phyloP scores from a whole-genome alignment of 768 basidiomycete species.

The Tulasnella sp. region DNA sequence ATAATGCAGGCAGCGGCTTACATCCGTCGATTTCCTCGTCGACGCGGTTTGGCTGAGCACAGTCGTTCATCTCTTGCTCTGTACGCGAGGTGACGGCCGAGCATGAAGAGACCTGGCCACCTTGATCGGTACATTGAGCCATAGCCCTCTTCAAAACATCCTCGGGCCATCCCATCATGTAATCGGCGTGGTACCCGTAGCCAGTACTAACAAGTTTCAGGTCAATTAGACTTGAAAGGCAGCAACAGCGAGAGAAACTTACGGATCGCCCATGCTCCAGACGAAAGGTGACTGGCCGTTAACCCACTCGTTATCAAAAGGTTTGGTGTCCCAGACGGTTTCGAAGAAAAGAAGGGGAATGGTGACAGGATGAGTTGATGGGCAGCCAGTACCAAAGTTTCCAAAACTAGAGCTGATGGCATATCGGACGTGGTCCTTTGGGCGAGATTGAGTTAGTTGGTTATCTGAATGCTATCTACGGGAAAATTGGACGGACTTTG shows the following conservation, averaged over 20 bases:
- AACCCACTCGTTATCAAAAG: slow-evolving; percentile 26
- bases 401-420: slow-evolving; percentile 29
- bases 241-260: neutral
- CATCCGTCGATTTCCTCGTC: slow-evolving; percentile 29
- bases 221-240: too few species aligned
- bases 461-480: too few species aligned
- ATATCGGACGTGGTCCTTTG: slow-evolving; percentile 25
- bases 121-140: slow-evolving; percentile 25
- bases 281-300: slow-evolving; percentile 31
- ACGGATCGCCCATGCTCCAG: slow-evolving; percentile 31
- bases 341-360: slow-evolving; percentile 29
- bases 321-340: slow-evolving; percentile 29
- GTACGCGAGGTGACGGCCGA: slow-evolving; percentile 18
- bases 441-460: too few species aligned
- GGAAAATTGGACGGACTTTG: too few species aligned
- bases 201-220: slow-evolving; percentile 6
- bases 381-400: slow-evolving; percentile 31
- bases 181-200: slow-evolving; percentile 30
- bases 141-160: slow-evolving; percentile 18
- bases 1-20: neutral
- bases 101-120: slow-evolving; percentile 21
- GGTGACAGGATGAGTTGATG: slow-evolving; percentile 29
- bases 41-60: slow-evolving; percentile 26
- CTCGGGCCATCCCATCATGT: slow-evolving; percentile 31
- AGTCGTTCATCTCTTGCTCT: slow-evolving; percentile 30